A percentile compares a stretch with the other conserved stretches of the same genome.
These are phyloP conservation scores for Cladophialophora carrionii DNA, from an alignment of 2,329 filamentous ascomycete genomes.

Conservation along the genomic window DNA sequence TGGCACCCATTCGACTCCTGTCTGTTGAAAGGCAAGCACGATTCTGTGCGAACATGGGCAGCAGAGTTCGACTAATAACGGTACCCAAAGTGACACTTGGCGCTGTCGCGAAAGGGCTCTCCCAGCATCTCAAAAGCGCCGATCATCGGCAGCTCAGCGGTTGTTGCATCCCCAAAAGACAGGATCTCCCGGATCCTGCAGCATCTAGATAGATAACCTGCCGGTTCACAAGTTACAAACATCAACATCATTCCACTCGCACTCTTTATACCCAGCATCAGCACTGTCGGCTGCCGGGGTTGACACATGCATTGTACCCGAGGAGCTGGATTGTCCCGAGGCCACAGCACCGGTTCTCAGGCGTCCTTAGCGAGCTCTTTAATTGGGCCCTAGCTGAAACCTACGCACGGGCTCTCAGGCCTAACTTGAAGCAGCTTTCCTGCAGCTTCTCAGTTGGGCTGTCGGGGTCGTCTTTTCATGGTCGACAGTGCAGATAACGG, in stretches of 20 bases:
- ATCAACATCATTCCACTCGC: not conserved
- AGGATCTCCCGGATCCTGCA: not conserved
- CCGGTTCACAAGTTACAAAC: not conserved
- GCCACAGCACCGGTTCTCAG: slow-evolving; percentile 12
- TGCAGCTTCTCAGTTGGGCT: slow-evolving; percentile 5
- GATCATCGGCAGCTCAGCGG: not conserved
- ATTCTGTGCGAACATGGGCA: not conserved
- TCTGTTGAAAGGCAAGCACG: not conserved
- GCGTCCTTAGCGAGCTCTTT: not conserved
- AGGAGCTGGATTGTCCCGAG: slow-evolving; percentile 8
- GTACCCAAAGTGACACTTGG: not conserved
- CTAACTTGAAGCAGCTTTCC: slow-evolving; percentile 18
- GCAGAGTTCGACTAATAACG: not conserved
- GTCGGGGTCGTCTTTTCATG: not conserved
- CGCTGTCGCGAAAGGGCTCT: not conserved
- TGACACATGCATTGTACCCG: not conserved
- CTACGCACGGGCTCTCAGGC: not conserved
- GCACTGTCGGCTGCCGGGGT: not conserved
- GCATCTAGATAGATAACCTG: not conserved
- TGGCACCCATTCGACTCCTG: not conserved
- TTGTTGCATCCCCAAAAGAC: not conserved
- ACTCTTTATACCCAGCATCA: not conserved
- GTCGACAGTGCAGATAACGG: not conserved
- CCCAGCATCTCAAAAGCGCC: not conserved
- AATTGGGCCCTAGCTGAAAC: not conserved